Conservation (phyloP, 768 basidiomycete species). For the Suillus subaureus region DNA sequence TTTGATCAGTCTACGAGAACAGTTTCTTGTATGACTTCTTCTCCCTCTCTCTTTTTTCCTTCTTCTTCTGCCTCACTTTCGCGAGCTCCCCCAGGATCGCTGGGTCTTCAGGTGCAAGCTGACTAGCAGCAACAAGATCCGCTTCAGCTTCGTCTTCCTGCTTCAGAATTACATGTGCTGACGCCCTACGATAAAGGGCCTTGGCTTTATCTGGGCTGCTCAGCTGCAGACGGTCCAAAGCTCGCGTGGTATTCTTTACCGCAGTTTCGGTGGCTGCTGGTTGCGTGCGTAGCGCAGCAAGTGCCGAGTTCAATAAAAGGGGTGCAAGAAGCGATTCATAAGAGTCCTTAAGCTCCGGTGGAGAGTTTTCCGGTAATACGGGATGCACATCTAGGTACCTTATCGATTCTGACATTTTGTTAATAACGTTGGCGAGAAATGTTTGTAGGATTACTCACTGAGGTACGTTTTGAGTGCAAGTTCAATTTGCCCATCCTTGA, state of each 20-base stretch:
- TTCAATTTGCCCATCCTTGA: constrained; percentile 72
- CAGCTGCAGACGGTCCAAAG: constrained; percentile 56
- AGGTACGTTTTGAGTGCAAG: constrained; percentile 83
- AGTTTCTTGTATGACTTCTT: constrained; percentile 88
- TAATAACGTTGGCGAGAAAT: constrained; percentile 3
- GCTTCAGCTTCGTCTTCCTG: constrained; percentile 78
- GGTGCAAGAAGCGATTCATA: constrained; percentile 76
- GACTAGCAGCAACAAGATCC: constrained; percentile 70
- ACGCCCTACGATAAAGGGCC: constrained; percentile 85
- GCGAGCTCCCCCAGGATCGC: constrained; percentile 71
- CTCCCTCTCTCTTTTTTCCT: constrained; percentile 76
- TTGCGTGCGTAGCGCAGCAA: constrained; percentile 71
- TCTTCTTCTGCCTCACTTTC: constrained; percentile 69
- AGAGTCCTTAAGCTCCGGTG: constrained; percentile 58
- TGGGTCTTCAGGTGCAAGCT: constrained; percentile 73
- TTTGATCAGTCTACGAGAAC: constrained; percentile 53
- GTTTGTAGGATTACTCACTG: constrained; percentile 50
- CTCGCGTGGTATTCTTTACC: constrained; percentile 63
- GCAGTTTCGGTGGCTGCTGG: constrained; percentile 55
- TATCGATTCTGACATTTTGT: constrained; percentile 63
- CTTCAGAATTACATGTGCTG: constrained; percentile 66
- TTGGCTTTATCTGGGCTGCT: constrained; percentile 80
- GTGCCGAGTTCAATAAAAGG: constrained; percentile 84
- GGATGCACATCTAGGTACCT: constrained; percentile 89
- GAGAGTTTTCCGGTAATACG: constrained; percentile 65